These are phyloP conservation scores for Ustilago xerochloae DNA, from an alignment of 1,284 basidiomycete genomes.

Conservation along the genomic window DNA sequence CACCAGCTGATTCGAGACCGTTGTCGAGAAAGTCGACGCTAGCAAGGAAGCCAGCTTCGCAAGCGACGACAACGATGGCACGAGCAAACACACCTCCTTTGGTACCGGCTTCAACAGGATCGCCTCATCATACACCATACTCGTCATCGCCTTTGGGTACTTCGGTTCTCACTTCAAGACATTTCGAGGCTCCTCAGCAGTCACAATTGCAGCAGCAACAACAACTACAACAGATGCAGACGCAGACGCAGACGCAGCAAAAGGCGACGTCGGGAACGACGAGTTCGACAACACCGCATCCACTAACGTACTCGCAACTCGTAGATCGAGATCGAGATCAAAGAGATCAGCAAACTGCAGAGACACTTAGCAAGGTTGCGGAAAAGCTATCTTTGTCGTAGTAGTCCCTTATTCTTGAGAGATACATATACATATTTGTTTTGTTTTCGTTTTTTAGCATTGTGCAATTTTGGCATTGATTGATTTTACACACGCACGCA, in stretches of 20 bases:
- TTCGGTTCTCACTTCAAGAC: conserved; percentile 32
- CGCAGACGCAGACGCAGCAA: not conserved
- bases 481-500: not conserved
- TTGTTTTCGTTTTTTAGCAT: conserved; percentile 5
- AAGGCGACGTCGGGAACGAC: not conserved
- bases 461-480: too few relatives aligned
- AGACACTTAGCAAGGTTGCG: conserved; percentile 40
- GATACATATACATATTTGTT: not conserved
- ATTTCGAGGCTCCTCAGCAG: conserved; percentile 28
- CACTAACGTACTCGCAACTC: conserved; percentile 14
- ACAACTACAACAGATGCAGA: not conserved
- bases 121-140: conserved; percentile 38
- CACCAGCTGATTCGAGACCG: conserved; percentile 27
- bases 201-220: not conserved
- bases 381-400: conserved; percentile 38
- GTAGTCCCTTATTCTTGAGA: not conserved
- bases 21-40: conserved; percentile 44
- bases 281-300: conserved; percentile 6
- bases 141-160: conserved; percentile 44
- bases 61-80: conserved; percentile 13
- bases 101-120: conserved; percentile 4
- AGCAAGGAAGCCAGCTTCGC: conserved; percentile 26
- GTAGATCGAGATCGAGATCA: conserved; percentile 19
- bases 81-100: conserved; percentile 29
- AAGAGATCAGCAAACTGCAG: conserved; percentile 34